A percentile compares a stretch with the other conserved stretches of the same genome.
These are phyloP conservation scores for Luffa acutangula DNA, from an alignment of 306 rosid species.

Conservation along the genomic window DNA sequence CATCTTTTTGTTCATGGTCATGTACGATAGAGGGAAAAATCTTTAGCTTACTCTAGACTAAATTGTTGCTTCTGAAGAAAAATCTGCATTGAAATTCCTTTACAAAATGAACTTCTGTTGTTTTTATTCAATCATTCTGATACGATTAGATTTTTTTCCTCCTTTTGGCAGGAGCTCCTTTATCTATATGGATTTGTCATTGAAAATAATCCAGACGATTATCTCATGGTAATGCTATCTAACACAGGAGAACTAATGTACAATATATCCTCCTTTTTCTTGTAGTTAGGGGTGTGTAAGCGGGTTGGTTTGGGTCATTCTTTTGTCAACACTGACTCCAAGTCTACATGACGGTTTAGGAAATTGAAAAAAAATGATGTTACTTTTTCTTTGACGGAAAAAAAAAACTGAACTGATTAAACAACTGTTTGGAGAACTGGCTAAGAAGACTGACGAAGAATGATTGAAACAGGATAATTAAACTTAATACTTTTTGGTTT, in stretches of 20 bases:
- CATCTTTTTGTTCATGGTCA: neutral
- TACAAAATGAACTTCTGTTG: neutral
- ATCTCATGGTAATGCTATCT: slow-evolving; percentile 71
- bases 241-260: neutral
- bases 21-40: neutral
- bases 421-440: neutral
- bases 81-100: neutral
- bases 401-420: neutral
- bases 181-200: slow-evolving; percentile 81
- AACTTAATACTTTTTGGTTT: neutral
- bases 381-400: neutral
- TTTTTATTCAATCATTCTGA: neutral
- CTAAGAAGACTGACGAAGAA: neutral
- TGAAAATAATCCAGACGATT: slow-evolving; percentile 79
- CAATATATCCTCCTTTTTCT: neutral
- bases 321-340: neutral
- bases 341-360: neutral
- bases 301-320: neutral
- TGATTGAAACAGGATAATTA: neutral
- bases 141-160: slow-evolving; percentile 6
- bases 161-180: slow-evolving; percentile 67
- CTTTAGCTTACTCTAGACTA: neutral
- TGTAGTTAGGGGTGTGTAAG: neutral
- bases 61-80: neutral
- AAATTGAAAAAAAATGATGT: neutral